phyloP scores from a whole-genome alignment of 192 early-diverging fungal species.

The Coemansia pectinata region DNA sequence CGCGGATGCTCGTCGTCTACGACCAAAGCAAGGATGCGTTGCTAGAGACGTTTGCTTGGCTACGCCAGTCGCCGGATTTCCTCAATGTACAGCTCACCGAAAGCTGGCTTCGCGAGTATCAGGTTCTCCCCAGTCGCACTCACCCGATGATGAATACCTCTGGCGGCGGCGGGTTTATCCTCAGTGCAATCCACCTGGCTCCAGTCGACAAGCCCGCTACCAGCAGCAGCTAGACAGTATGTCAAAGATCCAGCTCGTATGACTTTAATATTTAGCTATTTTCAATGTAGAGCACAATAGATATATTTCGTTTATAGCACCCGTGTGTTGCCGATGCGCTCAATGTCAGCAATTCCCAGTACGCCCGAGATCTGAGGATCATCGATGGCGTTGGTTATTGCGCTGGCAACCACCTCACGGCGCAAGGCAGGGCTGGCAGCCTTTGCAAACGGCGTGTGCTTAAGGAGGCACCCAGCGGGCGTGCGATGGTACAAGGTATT shows the following conservation, averaged over 20 bases:
- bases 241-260: neutral
- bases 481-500: conserved; percentile 39
- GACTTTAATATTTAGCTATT: neutral
- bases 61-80: conserved; percentile 68
- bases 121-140: conserved; percentile 77
- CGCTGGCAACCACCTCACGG: conserved; percentile 46
- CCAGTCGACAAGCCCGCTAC: neutral
- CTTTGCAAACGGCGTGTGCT: conserved; percentile 41
- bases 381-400: conserved; percentile 36
- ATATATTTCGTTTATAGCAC: neutral
- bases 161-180: conserved; percentile 69
- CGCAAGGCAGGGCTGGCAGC: conserved; percentile 40
- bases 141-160: conserved; percentile 79
- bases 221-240: neutral
- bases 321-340: conserved; percentile 24
- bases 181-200: conserved; percentile 63
- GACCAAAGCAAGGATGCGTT: conserved; percentile 67
- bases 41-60: conserved; percentile 62
- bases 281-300: neutral
- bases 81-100: conserved; percentile 87
- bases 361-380: conserved; percentile 30
- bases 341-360: conserved; percentile 39
- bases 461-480: conserved; percentile 34
- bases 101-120: conserved; percentile 88
- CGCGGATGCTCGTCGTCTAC: conserved; percentile 85